Evolutionary conservation across 306 rosid species (phyloP), one percentile per base, ranked within the genome.

Genomic region (Inga laurina): DNA sequence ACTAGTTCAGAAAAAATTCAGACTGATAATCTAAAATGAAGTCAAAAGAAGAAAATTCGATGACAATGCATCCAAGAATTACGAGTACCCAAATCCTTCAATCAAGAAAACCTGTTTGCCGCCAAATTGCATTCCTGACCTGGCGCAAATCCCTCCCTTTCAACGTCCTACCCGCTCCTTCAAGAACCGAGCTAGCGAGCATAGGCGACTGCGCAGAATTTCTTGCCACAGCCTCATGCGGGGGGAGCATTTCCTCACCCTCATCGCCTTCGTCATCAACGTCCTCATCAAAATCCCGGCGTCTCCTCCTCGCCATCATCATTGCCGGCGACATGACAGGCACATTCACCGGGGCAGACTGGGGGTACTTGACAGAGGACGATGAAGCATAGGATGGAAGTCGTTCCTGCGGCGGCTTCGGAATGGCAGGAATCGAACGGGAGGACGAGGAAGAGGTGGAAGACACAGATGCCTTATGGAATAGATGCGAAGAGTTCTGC

Each of bases 81-180:
- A 48, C 41, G 65, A 45, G 84, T 72, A 22, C 21, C 82, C 71
- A 37, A 81, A 49, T n/a, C 8, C 6, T 19, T 89, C 85, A 91
- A 83, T 91, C 94, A 49, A 89, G 87, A 74, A 91, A 91, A 86
- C 94, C 92, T 79, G 94, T 91, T 79, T 75, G 94, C 46, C 92
- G 84, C 87, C 85, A 91, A 52, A 91, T 87, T 0, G 94, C 94
- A 54, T 89, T 87, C 77, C 94, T 87, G 71, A 91, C 92, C 85
- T 80, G 92, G 45, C 92, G 86, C 75, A 91, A 45, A 61, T 88
- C 90, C 56, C 90, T 85, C 18, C 90, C 90, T 72, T 94, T 93
- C 79, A 93, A 85, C 21, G 97, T 93, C 82, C 98, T 87, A 27
- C 98, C 97, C 0, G 79, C 94, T 3, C 98, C 98, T 86, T 93